Evolutionary conservation across 2,329 filamentous ascomycete genomes (phyloP).

Genomic region (Colletotrichum phormii): DNA sequence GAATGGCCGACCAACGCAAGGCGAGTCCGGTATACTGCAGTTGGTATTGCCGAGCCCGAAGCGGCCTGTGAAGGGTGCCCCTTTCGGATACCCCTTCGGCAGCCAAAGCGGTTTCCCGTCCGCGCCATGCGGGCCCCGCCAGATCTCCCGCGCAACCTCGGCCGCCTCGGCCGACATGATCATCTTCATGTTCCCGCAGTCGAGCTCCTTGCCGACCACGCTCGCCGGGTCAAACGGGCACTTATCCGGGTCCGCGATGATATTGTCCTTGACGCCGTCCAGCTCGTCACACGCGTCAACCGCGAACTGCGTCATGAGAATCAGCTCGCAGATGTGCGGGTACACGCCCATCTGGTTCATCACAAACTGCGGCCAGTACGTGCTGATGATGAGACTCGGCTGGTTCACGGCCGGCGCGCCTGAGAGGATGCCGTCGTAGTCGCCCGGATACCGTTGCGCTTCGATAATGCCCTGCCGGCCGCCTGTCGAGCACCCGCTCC

Average conservation of each 20-base stretch:
- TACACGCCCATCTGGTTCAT: constrained; percentile 31
- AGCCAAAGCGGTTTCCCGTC: constrained; percentile 27
- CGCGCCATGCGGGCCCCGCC: constrained; percentile 22
- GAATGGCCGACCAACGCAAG: constrained; percentile 28
- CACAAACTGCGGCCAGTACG: constrained; percentile 38
- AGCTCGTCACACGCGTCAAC: constrained; percentile 35
- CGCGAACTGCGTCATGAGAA: constrained; percentile 43
- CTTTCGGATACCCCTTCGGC: constrained; percentile 20
- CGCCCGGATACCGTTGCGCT: constrained; percentile 62
- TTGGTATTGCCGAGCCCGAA: constrained; percentile 33
- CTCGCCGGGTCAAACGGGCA: constrained; percentile 41
- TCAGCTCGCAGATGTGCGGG: constrained; percentile 41
- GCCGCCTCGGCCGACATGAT: constrained; percentile 28
- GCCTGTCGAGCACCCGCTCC: constrained; percentile 64
- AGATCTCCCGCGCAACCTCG: constrained; percentile 26
- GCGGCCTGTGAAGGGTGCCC: constrained; percentile 31
- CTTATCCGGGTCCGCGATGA: constrained; percentile 29
- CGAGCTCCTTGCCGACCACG: constrained; percentile 33
- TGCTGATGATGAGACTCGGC: constrained; percentile 30
- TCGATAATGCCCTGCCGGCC: constrained; percentile 67
- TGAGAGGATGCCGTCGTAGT: constrained; percentile 66
- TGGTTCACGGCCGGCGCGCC: constrained; percentile 54
- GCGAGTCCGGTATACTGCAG: constrained; percentile 17
- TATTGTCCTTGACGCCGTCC: constrained; percentile 31
- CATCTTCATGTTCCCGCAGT: constrained; percentile 42